phyloP scores from a whole-genome alignment of 2,329 filamentous ascomycete species.

The Cordyceps militaris region DNA sequence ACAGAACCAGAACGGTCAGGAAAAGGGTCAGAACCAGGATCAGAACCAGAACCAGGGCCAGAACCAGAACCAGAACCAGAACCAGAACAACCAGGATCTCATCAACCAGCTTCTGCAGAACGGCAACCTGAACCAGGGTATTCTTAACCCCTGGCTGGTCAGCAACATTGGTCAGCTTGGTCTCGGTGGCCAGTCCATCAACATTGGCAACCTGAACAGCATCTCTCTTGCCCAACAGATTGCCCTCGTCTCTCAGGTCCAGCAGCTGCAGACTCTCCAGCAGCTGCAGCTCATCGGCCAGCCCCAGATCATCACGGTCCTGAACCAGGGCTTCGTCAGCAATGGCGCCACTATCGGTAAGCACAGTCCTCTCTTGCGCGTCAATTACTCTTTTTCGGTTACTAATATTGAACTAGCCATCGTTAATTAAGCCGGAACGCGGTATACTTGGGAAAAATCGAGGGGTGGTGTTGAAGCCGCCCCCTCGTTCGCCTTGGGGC shows the following conservation, averaged over 20 bases:
- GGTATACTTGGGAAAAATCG: not conserved
- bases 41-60: constrained; percentile 10
- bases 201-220: constrained; percentile 21
- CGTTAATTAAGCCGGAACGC: not conserved
- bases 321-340: constrained; percentile 19
- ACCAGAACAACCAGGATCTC: constrained; percentile 19
- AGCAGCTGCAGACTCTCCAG: constrained; percentile 22
- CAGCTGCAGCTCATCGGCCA: constrained; percentile 19
- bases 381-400: not conserved
- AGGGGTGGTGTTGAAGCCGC: too few relatives aligned
- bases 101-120: constrained; percentile 14
- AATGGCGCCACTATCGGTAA: constrained; percentile 18
- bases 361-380: not conserved
- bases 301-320: constrained; percentile 18
- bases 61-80: constrained; percentile 13
- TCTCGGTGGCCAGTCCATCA: constrained; percentile 20
- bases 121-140: constrained; percentile 14
- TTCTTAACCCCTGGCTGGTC: constrained; percentile 18
- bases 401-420: not conserved
- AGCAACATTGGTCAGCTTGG: constrained; percentile 24
- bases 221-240: constrained; percentile 24
- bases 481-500: not conserved
- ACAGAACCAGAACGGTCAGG: not conserved
- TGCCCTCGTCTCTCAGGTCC: constrained; percentile 21
- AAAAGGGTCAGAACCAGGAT: constrained; percentile 3